Conservation (phyloP, 257 asterid genomes). For the Hygrophila difformis region DNA sequence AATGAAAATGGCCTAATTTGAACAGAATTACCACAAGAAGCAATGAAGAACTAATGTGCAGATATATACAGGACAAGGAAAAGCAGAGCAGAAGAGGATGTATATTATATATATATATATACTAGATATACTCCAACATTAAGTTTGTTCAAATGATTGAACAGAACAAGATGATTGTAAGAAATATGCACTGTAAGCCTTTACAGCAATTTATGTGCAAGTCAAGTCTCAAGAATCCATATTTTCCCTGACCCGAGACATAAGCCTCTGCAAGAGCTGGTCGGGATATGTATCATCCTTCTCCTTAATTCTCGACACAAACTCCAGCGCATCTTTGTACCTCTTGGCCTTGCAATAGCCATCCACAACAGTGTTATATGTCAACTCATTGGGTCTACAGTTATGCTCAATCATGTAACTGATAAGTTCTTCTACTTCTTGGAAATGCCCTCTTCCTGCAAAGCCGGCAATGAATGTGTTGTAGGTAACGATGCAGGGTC, state of each 20-base stretch:
- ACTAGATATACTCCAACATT: too few relatives aligned
- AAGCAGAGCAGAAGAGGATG: too few relatives aligned
- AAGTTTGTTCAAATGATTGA: too few relatives aligned
- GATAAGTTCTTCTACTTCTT: slow-evolving; percentile 63
- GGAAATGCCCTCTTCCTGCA: slow-evolving; percentile 54
- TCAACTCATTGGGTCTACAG: slow-evolving; percentile 82
- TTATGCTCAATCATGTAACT: slow-evolving; percentile 69
- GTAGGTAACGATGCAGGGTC: slow-evolving; percentile 79
- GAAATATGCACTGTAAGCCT: background rate
- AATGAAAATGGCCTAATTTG: too few relatives aligned
- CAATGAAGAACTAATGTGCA: too few relatives aligned
- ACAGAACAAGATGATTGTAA: background rate
- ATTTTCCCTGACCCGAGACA: slow-evolving; percentile 50
- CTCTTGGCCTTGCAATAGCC: slow-evolving; percentile 76
- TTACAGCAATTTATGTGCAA: background rate
- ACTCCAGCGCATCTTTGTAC: slow-evolving; percentile 66
- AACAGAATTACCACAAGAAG: too few relatives aligned
- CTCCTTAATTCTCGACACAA: slow-evolving; percentile 44
- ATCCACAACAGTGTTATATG: slow-evolving; percentile 66
- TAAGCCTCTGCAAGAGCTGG: slow-evolving; percentile 51
- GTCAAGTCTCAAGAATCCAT: slow-evolving; percentile 40
- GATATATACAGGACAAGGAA: too few relatives aligned
- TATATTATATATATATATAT: too few relatives aligned
- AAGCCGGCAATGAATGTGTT: slow-evolving; percentile 86
- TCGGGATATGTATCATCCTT: slow-evolving; percentile 42